Percentiles rank a stretch among this genome's conserved stretches.
phyloP scores from a whole-genome alignment of 257 asterid species.

The Jaltomata sinuosa region DNA sequence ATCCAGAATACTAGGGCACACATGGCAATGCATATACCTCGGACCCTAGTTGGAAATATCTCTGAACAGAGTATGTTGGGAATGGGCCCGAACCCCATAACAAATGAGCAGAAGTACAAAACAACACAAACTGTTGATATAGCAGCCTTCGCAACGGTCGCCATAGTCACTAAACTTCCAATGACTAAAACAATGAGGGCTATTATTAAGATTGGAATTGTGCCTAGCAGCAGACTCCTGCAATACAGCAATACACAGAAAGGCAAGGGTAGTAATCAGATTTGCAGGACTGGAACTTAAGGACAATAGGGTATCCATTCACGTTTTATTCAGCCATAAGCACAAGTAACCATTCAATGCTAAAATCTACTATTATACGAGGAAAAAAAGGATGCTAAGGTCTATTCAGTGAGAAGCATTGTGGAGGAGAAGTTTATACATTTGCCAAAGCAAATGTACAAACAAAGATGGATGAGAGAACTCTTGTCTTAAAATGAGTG shows the following conservation, averaged over 20 bases:
- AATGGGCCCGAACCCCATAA: conserved; percentile 64
- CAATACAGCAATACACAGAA: background rate
- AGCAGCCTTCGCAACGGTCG: conserved; percentile 29
- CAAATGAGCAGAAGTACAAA: conserved; percentile 40
- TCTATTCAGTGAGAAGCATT: background rate
- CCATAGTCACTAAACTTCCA: conserved; percentile 24
- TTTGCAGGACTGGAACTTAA: background rate
- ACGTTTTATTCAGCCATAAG: background rate
- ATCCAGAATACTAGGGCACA: no score
- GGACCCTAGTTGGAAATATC: no score
- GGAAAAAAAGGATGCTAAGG: background rate
- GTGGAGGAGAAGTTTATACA: background rate
- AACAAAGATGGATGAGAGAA: background rate
- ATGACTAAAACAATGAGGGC: conserved; percentile 45
- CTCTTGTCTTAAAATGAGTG: background rate
- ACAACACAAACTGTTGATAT: conserved; percentile 48
- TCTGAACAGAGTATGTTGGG: conserved; percentile 63
- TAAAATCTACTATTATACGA: background rate
- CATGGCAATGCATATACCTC: no score
- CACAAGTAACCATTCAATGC: background rate
- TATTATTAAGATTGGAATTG: conserved; percentile 37
- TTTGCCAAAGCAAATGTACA: background rate
- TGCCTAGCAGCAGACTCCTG: conserved; percentile 56
- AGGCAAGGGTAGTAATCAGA: background rate
- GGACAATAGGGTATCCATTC: background rate